phyloP scores from a whole-genome alignment of 1,139 yeast genomes.

The Suhomyces taliae region DNA sequence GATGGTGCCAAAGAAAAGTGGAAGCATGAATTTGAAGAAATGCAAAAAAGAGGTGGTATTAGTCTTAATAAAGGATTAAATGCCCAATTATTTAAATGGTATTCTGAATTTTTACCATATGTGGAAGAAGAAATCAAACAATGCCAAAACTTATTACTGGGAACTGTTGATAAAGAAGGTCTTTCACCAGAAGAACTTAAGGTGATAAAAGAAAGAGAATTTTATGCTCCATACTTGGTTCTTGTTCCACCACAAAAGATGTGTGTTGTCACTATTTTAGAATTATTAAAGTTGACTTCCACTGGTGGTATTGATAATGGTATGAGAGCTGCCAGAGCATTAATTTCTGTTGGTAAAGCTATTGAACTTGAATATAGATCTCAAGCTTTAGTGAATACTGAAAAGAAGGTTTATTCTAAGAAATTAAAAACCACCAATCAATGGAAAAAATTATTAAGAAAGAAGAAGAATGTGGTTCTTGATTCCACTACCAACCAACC shows the following conservation, averaged over 20 bases:
- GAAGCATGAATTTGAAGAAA: slow-evolving; percentile 78
- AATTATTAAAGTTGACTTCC: slow-evolving; percentile 69
- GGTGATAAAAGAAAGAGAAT: slow-evolving; percentile 52
- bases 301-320: slow-evolving; percentile 83
- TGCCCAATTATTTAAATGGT: slow-evolving; percentile 79
- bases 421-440: slow-evolving; percentile 32
- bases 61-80: slow-evolving; percentile 62
- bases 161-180: slow-evolving; percentile 17
- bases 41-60: slow-evolving; percentile 62
- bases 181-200: slow-evolving; percentile 29
- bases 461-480: slow-evolving; percentile 29
- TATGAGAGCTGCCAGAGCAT: slow-evolving; percentile 81
- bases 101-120: slow-evolving; percentile 64
- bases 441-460: slow-evolving; percentile 45
- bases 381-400: slow-evolving; percentile 58
- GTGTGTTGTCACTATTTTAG: slow-evolving; percentile 82
- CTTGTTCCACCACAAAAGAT: slow-evolving; percentile 76
- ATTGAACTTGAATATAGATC: slow-evolving; percentile 82
- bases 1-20: slow-evolving; percentile 88
- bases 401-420: slow-evolving; percentile 47
- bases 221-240: slow-evolving; percentile 77
- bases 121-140: slow-evolving; percentile 63
- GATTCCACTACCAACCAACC: slow-evolving; percentile 22
- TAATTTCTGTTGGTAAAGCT: slow-evolving; percentile 78
- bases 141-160: slow-evolving; percentile 36